Percentiles rank a stretch among this genome's conserved stretches.
These are phyloP conservation scores for Myxozyma monticola DNA, from an alignment of 805 yeast species.

Conservation along the genomic window DNA sequence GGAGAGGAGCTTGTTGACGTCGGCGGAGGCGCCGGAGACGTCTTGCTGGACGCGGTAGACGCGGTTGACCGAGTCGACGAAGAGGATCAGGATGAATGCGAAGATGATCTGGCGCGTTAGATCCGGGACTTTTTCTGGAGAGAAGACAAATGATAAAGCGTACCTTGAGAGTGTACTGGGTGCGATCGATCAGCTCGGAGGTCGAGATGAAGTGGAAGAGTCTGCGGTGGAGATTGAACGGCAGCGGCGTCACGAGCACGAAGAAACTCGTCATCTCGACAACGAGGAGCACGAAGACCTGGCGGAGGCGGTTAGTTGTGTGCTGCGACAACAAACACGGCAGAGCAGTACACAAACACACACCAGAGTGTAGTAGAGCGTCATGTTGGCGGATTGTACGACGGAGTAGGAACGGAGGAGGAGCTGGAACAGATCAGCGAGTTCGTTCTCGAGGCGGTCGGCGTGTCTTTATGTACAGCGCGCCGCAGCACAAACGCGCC, in stretches of 20 bases:
- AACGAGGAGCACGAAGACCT: slow-evolving; percentile 73
- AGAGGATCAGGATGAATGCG: slow-evolving; percentile 78
- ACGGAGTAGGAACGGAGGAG: too few relatives aligned
- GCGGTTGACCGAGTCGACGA: slow-evolving; percentile 84
- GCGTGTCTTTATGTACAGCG: too few relatives aligned
- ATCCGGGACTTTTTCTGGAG: not conserved
- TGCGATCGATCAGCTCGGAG: slow-evolving; percentile 69
- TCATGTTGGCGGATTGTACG: slow-evolving; percentile 36
- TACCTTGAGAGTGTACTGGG: slow-evolving; percentile 68
- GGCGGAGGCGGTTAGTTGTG: too few relatives aligned
- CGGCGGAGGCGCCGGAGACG: slow-evolving; percentile 45
- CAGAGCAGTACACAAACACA: too few relatives aligned
- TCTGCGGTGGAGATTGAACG: slow-evolving; percentile 68
- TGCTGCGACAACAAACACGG: too few relatives aligned
- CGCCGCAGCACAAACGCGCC: too few relatives aligned
- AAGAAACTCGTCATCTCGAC: slow-evolving; percentile 78
- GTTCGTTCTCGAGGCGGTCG: too few relatives aligned
- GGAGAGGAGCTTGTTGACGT: slow-evolving; percentile 37
- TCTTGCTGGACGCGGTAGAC: slow-evolving; percentile 67
- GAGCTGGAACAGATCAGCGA: too few relatives aligned
- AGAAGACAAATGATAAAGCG: not conserved
- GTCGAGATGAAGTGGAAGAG: slow-evolving; percentile 61
- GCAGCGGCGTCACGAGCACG: slow-evolving; percentile 80
- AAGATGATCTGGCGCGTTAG: slow-evolving; percentile 53
- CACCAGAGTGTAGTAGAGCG: slow-evolving; percentile 47